These are phyloP conservation scores for Apiospora sp. DNA, from an alignment of 2,329 filamentous ascomycete species.

Conservation along the genomic window DNA sequence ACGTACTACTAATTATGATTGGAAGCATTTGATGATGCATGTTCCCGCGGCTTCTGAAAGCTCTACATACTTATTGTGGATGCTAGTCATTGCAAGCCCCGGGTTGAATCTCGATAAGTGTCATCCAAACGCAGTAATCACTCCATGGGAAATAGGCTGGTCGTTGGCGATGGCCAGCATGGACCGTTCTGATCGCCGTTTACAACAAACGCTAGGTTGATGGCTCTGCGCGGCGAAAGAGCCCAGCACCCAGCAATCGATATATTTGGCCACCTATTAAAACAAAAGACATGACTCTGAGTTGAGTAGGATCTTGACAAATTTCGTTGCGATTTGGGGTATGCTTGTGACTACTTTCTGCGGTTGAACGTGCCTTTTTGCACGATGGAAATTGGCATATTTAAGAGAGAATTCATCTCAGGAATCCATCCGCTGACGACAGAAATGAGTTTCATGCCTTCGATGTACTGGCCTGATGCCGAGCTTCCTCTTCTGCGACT, in stretches of 20 bases:
- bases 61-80: background rate
- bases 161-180: background rate
- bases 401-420: slow-evolving; percentile 7
- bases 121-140: slow-evolving; percentile 7
- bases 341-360: background rate
- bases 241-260: background rate
- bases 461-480: background rate
- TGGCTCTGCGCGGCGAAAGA: background rate
- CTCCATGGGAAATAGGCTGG: background rate
- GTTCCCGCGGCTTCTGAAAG: background rate
- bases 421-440: background rate
- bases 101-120: slow-evolving; percentile 7
- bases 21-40: background rate
- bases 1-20: background rate
- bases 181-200: background rate
- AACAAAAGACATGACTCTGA: background rate
- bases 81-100: slow-evolving; percentile 6
- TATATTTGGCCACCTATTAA: no score
- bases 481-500: background rate
- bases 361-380: background rate
- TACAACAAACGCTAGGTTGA: background rate
- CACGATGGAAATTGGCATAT: background rate
- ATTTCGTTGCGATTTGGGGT: background rate
- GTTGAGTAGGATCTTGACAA: slow-evolving; percentile 3
- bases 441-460: slow-evolving; percentile 2